Base-by-base conservation (phyloP, 768 basidiomycete genomes). In the Boletellus emodensis region DNA sequence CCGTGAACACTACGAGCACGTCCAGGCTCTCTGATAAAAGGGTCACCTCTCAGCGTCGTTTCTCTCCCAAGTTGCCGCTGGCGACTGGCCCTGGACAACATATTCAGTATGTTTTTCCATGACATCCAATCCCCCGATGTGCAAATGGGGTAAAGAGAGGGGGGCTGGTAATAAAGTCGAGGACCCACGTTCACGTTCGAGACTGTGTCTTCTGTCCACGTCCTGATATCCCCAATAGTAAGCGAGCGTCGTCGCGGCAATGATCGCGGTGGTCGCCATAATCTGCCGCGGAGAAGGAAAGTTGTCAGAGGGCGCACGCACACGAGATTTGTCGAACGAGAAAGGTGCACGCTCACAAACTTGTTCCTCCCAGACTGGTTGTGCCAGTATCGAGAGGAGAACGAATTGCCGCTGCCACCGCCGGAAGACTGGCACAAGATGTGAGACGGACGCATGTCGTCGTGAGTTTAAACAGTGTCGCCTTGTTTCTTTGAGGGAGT, bases 201-300 rank as follows among this genome's bases (percentile, higher is more conserved):
- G 35, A 49, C 45, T 54, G 43, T 69, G 65, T 45, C 69, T 67
- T 46, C 55, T 64, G 8, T 69, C 68, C 40, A 69, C 58, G 28
- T 61, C 69, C 24, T 61, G 68, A 54, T 69, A 69, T 13, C 66
- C 68, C 68, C 69, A 71, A 28, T 69, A 69, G 52, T 69, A 71
- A 33, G 65, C 67, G 36, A 68, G 58, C 18, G 60, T 65, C 28
- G 68, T 62, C 33, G 61, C 56, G 9, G 61, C 65, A 18, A 69
- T 6, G 33, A 70, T n/a, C 24, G 56, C 58, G 1, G 60, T 60
- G 8, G 61, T 57, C 18, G 61, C 66, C 8, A 71, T 64, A 13
- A 71, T 43, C 68, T 69, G 22, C 37, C n/a, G 35, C 40, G 6
- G 24, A 26, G 6, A 26, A 45, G n/a, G 28, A 13, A 15, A 20